Base-by-base conservation (phyloP, 176 grass and related monocot genomes). In the Rhynchospora pubera region DNA sequence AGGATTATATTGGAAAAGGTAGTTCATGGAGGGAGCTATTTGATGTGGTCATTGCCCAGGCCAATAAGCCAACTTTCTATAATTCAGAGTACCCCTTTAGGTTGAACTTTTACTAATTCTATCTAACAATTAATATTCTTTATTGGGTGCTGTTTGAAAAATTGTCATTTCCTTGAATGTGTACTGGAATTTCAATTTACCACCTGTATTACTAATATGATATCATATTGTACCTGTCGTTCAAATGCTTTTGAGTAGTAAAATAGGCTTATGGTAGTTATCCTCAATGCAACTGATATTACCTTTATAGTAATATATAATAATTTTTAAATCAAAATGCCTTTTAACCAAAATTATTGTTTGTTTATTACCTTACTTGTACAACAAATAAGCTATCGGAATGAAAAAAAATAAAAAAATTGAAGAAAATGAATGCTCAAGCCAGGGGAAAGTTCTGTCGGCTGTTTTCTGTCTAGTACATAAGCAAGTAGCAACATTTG, bases 11-110 rank as follows among this genome's bases (percentile, higher is more conserved):
- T 87, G 90, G 85, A 84, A 86, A 90, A 82, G 91, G 91, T 77
- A 91, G 84, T 83, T 99, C 96, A 28, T 99, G 96, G 96, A 91
- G 89, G 84, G 96, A 93, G 77, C 91, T 99, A 51, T 99, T 99
- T 82, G 92, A 99, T 61, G 96, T 99, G 83, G 96, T 99, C 66
- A 95, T 99, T 93, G 96, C 96, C 22, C 85, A 95, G 79, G 96
- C 96, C 79, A 99, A 93, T 73, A 99, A 99, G 64, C 96, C 96
- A 16, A 85, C 80, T 67, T 99, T 99, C 86, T 99, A 99, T 55
- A 94, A 89, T 74, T 99, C 96, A 45, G 96, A 99, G 39, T 87
- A 95, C 14, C 96, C 96, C 10, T 99, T 99, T 85, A 91, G 96
- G 96, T 99, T 86, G 22, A 63, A 7, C 84, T 57, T 55, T 47